phyloP scores from a whole-genome alignment of 352 stramenopile species.

The Globisporangium sylvaticum region DNA sequence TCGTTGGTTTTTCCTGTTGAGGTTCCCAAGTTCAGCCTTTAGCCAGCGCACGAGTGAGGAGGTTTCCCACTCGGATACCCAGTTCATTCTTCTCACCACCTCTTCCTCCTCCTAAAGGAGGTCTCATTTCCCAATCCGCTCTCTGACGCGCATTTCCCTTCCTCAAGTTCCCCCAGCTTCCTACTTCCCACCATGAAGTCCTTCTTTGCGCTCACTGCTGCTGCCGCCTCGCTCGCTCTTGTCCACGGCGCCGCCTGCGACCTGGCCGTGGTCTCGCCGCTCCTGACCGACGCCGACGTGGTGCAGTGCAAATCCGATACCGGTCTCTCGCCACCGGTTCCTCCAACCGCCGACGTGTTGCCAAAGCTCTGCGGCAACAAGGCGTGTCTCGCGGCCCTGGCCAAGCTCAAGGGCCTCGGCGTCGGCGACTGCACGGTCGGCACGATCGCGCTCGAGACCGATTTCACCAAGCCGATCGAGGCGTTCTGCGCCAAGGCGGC shows the following conservation, averaged over 20 bases:
- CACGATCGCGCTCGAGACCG: conserved; percentile 14
- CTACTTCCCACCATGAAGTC: conserved; percentile 7
- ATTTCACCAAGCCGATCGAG: conserved; percentile 13
- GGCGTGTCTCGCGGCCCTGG: conserved; percentile 20
- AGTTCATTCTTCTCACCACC: not conserved
- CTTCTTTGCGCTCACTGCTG: conserved; percentile 6
- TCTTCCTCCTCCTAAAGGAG: no score
- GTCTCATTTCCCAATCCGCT: conserved; percentile 10
- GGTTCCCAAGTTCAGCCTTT: not conserved
- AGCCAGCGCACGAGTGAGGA: not conserved
- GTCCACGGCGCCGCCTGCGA: conserved; percentile 4
- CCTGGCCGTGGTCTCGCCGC: not conserved
- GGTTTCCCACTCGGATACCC: not conserved
- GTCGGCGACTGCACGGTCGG: conserved; percentile 26
- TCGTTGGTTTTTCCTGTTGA: not conserved
- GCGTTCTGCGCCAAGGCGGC: not conserved
- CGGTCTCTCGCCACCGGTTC: conserved; percentile 10
- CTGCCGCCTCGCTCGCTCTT: not conserved
- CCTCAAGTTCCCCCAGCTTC: not conserved
- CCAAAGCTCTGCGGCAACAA: conserved; percentile 23
- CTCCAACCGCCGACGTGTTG: conserved; percentile 6
- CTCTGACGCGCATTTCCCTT: not conserved
- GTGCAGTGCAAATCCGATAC: conserved; percentile 14
- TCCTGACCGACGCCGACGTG: not conserved
- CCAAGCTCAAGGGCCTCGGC: conserved; percentile 12